A percentile compares a stretch with the other conserved stretches of the same genome.
phyloP scores from a whole-genome alignment of 495 filamentous ascomycete species.

The Pseudevernia furfuracea region DNA sequence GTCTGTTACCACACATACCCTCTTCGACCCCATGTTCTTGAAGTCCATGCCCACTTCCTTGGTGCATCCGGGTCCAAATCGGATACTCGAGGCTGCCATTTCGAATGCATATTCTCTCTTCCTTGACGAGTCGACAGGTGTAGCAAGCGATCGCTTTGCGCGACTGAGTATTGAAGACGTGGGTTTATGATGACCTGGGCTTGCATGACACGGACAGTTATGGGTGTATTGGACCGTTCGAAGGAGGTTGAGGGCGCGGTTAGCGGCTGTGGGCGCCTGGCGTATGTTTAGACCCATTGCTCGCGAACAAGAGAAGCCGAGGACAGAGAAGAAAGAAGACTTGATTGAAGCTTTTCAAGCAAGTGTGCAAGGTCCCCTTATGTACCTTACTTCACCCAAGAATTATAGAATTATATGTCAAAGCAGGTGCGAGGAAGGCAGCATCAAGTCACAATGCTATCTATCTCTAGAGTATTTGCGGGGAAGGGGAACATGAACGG shows the following conservation, averaged over 20 bases:
- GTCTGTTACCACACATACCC: constrained; percentile 88
- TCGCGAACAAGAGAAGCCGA: background rate
- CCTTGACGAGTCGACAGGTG: constrained; percentile 58
- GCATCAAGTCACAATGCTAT: background rate
- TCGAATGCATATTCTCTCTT: constrained; percentile 98
- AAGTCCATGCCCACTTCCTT: constrained; percentile 99
- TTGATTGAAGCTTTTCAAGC: background rate
- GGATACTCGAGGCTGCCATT: constrained; percentile 88
- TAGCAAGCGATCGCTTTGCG: constrained; percentile 58
- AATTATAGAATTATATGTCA: too few relatives aligned
- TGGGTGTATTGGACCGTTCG: constrained; percentile 85
- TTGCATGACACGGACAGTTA: constrained; percentile 86
- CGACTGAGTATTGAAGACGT: constrained; percentile 44
- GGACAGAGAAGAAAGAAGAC: background rate
- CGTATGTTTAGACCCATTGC: constrained; percentile 37
- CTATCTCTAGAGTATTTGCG: background rate
- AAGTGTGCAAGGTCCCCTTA: too few relatives aligned
- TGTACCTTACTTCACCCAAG: too few relatives aligned
- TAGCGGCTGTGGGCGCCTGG: constrained; percentile 59
- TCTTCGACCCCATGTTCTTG: constrained; percentile 76
- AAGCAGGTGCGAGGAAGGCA: background rate
- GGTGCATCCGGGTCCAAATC: constrained; percentile 89
- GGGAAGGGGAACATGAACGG: too few relatives aligned
- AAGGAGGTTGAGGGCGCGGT: constrained; percentile 71
- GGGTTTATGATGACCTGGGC: constrained; percentile 59